Evolutionary conservation across 2,329 filamentous ascomycete species (phyloP).

Genomic region (Bimuria novae-zelandiae): DNA sequence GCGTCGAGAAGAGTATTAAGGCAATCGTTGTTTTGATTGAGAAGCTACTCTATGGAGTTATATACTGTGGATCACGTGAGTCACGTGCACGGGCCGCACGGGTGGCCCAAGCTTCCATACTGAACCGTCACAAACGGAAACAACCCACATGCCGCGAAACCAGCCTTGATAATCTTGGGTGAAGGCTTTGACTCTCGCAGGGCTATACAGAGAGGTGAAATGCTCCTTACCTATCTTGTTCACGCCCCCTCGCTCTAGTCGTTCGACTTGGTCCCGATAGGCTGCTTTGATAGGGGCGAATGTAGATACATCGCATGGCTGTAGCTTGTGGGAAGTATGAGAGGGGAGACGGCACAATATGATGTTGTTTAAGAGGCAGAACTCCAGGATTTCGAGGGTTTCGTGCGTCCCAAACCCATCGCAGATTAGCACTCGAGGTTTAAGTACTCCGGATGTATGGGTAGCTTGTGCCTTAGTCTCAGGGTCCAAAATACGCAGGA

Average conservation of each 20-base stretch:
- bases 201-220: neutral
- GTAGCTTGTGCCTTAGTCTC: constrained; percentile 34
- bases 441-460: no score
- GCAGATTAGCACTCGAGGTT: constrained; percentile 13
- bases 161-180: no score
- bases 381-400: constrained; percentile 29
- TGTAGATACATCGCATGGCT: neutral
- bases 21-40: no score
- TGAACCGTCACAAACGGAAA: no score
- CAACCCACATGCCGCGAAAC: no score
- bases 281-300: neutral
- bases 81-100: no score
- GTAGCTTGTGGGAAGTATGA: neutral
- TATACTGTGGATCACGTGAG: no score
- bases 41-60: no score
- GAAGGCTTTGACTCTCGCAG: neutral
- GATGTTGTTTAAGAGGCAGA: neutral
- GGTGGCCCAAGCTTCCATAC: no score
- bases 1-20: no score
- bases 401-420: constrained; percentile 30
- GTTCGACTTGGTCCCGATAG: neutral
- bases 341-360: neutral
- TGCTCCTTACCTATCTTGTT: neutral
- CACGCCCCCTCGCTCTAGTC: neutral
- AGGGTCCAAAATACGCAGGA: constrained; percentile 40